These are phyloP conservation scores for Pichia membranifaciens DNA, from an alignment of 805 yeast species.

Conservation along the genomic window DNA sequence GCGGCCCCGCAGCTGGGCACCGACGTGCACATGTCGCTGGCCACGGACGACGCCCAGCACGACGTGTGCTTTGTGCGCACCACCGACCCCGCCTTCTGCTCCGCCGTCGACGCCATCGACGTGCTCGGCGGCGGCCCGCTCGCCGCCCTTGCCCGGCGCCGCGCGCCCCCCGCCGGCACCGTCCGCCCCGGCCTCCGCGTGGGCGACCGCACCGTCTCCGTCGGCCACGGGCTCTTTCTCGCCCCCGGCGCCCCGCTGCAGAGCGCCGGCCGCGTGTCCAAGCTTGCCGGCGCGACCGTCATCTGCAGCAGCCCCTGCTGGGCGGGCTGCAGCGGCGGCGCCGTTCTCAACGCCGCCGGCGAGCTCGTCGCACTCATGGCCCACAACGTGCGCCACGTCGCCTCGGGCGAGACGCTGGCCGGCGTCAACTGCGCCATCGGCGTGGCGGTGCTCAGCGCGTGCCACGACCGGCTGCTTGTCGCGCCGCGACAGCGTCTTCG, in stretches of 20 bases:
- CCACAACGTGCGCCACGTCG: conserved; percentile 32
- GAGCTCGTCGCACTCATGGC: conserved; percentile 38
- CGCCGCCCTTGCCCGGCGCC: background rate
- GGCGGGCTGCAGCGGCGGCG: conserved; percentile 50
- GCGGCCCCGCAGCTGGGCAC: conserved; percentile 7
- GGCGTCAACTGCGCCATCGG: conserved; percentile 8
- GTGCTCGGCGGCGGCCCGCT: background rate
- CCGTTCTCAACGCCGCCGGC: conserved; percentile 24
- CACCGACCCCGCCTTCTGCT: too few species aligned
- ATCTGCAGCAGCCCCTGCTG: conserved; percentile 41
- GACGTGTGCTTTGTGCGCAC: background rate
- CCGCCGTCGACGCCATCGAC: background rate
- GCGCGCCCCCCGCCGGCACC: too few species aligned
- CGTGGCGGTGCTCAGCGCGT: background rate
- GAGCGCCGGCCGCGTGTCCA: conserved; percentile 30
- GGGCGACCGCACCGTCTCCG: conserved; percentile 23
- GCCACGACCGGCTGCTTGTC: background rate
- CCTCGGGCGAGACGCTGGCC: conserved; percentile 19
- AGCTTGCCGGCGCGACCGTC: conserved; percentile 20
- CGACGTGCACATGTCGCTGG: conserved; percentile 19
- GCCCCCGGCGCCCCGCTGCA: conserved; percentile 26
- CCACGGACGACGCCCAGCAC: background rate
- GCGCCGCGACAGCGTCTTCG: background rate
- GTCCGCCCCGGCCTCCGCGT: background rate
- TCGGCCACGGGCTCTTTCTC: conserved; percentile 39